Evolutionary conservation across 2,329 filamentous ascomycete species (phyloP), one percentile per base, ranked within the genome.

Genomic region (Incumbomyces lentus): DNA sequence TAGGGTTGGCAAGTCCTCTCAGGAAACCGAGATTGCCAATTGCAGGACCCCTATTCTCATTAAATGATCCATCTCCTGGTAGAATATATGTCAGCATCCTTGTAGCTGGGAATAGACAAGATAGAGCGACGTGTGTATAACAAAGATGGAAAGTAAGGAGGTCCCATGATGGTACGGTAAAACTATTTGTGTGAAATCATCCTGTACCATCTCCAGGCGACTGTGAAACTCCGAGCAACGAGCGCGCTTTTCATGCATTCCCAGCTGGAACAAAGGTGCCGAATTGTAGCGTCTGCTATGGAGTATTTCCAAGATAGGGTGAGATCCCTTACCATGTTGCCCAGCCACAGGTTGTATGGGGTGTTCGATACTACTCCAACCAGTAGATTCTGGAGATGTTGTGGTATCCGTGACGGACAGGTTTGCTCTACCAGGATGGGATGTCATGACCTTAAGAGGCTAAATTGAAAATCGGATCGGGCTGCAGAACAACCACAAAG

Each of bases 1-100:
- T 58, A 16, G 83, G 43, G 69, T 74, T 51, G 2, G 40, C 40
- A 82, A 70, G 55, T 68, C 78, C 64, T 81, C 87, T 64, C 84
- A 75, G 50, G 85, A 66, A 81, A 14, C 69, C 70, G 13, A 33
- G 38, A 29, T 44, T 37, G 10, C 31, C 12, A 26, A 44, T 8
- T 11, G 7, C 26, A 3, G 40, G 35, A 7, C 35, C 35, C 14
- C 40, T 40, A 37, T 30, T 37, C 14, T 40, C 29, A 16, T 26
- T 26, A 33, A 13, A 14, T 35, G 36, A 41, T 13, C 30, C 36
- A 35, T 41, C 31, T 2, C 29, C 45, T 41, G 32, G 30, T 18
- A 40, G 16, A 3, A 42, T 17, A 26, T 42, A 13, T 10, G 30
- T 42, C n/a, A 42, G 35, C 29, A 39, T 38, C 11, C 16, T 30